These are phyloP conservation scores for Dryadomyces sulphureus DNA, from an alignment of 2,329 filamentous ascomycete species.

Conservation along the genomic window DNA sequence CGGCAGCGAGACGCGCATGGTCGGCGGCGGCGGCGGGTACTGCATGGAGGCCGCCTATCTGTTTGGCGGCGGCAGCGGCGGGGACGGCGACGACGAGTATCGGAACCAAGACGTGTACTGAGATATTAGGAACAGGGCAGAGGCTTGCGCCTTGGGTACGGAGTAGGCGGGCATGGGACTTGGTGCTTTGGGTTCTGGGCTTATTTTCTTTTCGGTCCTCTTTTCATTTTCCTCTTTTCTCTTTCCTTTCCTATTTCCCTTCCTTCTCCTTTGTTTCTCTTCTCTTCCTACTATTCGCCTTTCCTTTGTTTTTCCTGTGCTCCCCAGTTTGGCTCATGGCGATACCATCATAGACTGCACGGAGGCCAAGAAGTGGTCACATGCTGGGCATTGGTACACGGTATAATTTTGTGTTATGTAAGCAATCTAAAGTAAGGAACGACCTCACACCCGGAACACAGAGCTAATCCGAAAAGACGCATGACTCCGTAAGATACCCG, in stretches of 20 bases:
- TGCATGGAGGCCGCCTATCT: slow-evolving; percentile 83
- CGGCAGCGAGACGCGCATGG: slow-evolving; percentile 69
- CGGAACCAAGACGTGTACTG: slow-evolving; percentile 8
- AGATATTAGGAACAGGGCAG: background rate
- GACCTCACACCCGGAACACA: too few species aligned
- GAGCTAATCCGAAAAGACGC: too few species aligned
- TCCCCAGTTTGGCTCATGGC: background rate
- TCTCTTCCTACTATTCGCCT: background rate
- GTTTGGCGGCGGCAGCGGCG: slow-evolving; percentile 48
- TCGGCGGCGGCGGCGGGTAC: slow-evolving; percentile 56
- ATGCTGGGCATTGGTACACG: too few species aligned
- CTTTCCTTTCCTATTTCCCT: background rate
- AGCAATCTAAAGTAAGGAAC: too few species aligned
- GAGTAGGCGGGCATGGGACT: background rate
- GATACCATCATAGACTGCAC: background rate
- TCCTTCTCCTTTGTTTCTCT: background rate
- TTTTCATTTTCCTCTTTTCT: background rate
- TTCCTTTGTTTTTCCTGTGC: background rate
- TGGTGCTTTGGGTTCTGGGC: background rate
- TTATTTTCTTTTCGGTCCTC: background rate
- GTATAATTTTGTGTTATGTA: too few species aligned
- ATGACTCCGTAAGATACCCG: too few species aligned
- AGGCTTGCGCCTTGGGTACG: background rate
- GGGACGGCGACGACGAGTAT: slow-evolving; percentile 5
- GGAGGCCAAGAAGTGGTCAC: background rate